Conservation (phyloP, 306 rosid species). For the Astragalus glycyphyllos region DNA sequence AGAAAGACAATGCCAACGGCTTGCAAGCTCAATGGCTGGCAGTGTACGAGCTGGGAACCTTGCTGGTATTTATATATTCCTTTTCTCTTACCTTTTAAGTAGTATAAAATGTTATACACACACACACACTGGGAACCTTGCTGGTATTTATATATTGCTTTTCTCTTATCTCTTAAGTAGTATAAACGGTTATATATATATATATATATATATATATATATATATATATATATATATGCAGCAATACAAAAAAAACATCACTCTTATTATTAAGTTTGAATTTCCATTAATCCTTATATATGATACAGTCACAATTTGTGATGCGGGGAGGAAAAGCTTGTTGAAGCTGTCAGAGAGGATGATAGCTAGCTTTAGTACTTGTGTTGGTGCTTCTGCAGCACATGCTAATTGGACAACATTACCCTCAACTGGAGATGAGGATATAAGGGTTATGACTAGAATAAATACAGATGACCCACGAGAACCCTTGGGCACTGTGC, state of each 20-base stretch:
- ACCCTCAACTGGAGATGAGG: slow-evolving; percentile 67
- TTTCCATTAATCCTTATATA: no score
- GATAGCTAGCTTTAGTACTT: slow-evolving; percentile 78
- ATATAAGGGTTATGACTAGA: slow-evolving; percentile 81
- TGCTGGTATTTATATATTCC: no score
- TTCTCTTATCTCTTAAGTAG: no score
- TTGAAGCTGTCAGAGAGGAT: slow-evolving; percentile 83
- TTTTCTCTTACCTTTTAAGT: no score
- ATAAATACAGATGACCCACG: slow-evolving; percentile 83
- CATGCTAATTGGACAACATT: slow-evolving; percentile 82
- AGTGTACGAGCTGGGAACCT: slow-evolving; percentile 69
- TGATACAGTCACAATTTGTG: slow-evolving; percentile 60
- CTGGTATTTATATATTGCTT: no score
- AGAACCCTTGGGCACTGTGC: slow-evolving; percentile 68
- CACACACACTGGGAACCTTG: no score
- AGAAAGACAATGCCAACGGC: slow-evolving; percentile 79
- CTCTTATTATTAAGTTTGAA: no score
- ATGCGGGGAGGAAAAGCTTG: slow-evolving; percentile 84
- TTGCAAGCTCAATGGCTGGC: slow-evolving; percentile 70
- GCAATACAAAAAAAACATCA: no score
- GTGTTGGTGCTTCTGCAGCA: slow-evolving; percentile 80
- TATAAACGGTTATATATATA: no score
- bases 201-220: no score
- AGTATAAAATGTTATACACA: no score
- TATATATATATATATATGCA: no score